Evolutionary conservation across 2,329 filamentous ascomycete species (phyloP).

Genomic region (Xylaria sp.): DNA sequence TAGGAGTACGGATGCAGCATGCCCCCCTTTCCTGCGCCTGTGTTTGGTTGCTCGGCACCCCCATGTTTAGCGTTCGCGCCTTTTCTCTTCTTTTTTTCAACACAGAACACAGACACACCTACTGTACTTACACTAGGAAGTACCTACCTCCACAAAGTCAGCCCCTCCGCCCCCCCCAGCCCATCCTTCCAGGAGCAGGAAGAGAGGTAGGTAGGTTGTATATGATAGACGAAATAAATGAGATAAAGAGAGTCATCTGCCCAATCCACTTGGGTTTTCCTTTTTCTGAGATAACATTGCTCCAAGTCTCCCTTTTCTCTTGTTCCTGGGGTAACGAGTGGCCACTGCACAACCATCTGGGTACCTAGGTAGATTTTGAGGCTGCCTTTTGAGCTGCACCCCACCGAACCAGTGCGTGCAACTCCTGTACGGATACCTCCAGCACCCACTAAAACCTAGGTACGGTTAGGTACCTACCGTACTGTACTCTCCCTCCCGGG

Average conservation of each 20-base stretch:
- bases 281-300: background rate
- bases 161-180: background rate
- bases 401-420: too few relatives aligned
- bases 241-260: conserved; percentile 5
- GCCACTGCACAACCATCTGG: background rate
- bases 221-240: background rate
- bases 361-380: conserved; percentile 10
- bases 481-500: too few relatives aligned
- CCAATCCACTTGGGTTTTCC: background rate
- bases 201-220: too few relatives aligned
- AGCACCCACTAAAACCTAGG: conserved; percentile 28
- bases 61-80: background rate
- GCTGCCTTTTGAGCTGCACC: conserved; percentile 9
- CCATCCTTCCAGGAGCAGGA: background rate
- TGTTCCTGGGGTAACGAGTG: background rate
- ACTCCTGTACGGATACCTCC: background rate
- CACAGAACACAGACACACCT: background rate
- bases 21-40: background rate
- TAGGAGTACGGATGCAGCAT: too few relatives aligned
- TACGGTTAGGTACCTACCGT: conserved; percentile 9
- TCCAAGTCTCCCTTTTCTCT: background rate
- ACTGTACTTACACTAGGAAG: background rate
- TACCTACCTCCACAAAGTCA: background rate
- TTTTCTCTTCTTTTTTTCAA: background rate
- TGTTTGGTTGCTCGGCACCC: background rate